Conservation (phyloP, 2,329 filamentous ascomycete genomes). For the Berkeleyomyces basicola region DNA sequence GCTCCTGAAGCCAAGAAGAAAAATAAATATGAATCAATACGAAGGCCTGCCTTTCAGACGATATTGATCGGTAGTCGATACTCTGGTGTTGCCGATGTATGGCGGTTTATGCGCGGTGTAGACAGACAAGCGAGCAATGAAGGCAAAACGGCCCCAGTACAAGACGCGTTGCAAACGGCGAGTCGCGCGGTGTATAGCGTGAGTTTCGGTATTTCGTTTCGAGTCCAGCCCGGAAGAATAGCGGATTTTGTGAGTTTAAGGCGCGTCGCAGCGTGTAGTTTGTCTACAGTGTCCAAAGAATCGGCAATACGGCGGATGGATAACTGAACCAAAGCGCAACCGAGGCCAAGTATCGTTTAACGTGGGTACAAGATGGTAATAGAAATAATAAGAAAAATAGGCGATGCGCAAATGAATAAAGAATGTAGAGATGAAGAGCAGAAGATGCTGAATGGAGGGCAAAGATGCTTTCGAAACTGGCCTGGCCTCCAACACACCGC, state of each 20-base stretch:
- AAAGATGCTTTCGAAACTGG: not conserved
- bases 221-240: conserved; percentile 16
- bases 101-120: not conserved
- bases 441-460: not conserved
- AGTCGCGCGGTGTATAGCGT: not conserved
- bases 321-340: not conserved
- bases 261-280: not conserved
- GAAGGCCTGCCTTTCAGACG: conserved; percentile 9
- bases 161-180: not conserved
- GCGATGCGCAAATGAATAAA: not conserved
- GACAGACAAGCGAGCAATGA: not conserved
- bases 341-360: too few species aligned
- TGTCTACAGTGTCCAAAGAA: not conserved
- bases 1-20: conserved; percentile 11
- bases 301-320: not conserved
- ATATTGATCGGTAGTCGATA: not conserved
- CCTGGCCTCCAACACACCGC: not conserved
- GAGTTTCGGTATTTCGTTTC: conserved; percentile 2
- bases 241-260: not conserved
- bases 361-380: not conserved
- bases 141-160: not conserved
- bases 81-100: not conserved
- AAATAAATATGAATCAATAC: not conserved
- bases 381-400: not conserved
- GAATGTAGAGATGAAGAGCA: not conserved